A percentile compares a stretch with the other conserved stretches of the same genome.
These are phyloP conservation scores for Linum lewisii DNA, from an alignment of 345 rosid genomes.

Conservation along the genomic window DNA sequence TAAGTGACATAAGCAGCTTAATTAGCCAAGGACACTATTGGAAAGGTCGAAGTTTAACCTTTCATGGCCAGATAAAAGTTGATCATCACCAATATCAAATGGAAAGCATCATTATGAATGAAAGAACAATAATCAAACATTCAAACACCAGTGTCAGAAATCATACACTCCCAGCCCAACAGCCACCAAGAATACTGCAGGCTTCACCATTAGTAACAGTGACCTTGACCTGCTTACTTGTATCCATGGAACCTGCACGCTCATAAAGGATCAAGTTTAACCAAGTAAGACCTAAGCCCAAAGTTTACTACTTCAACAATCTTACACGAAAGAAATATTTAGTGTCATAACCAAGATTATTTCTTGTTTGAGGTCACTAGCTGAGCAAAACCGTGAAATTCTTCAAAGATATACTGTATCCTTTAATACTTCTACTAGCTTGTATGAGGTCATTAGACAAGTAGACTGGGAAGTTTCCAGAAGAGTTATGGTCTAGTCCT, in stretches of 20 bases:
- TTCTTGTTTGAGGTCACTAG: not conserved
- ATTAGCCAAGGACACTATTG: not conserved
- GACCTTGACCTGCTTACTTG: slow-evolving; percentile 90
- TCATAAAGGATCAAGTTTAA: slow-evolving; percentile 17
- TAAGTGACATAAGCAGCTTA: not conserved
- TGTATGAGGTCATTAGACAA: not conserved
- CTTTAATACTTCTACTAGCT: not conserved
- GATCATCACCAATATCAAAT: not conserved
- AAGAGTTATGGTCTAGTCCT: too few relatives aligned
- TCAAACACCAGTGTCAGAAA: slow-evolving; percentile 10
- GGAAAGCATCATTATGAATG: not conserved
- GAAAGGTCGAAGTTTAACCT: not conserved
- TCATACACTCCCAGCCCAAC: slow-evolving; percentile 67
- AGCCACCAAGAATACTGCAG: slow-evolving; percentile 56
- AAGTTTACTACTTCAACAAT: not conserved
- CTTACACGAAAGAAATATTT: not conserved
- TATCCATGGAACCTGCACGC: slow-evolving; percentile 80
- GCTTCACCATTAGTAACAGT: slow-evolving; percentile 64
- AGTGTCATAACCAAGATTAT: not conserved
- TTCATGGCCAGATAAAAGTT: not conserved
- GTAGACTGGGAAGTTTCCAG: not conserved
- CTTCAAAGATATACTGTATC: not conserved
- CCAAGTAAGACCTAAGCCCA: slow-evolving; percentile 1
- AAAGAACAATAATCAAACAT: slow-evolving; percentile 4
- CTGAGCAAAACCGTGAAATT: not conserved